phyloP scores from a whole-genome alignment of 2,329 filamentous ascomycete genomes.

The Fusarium sp. region DNA sequence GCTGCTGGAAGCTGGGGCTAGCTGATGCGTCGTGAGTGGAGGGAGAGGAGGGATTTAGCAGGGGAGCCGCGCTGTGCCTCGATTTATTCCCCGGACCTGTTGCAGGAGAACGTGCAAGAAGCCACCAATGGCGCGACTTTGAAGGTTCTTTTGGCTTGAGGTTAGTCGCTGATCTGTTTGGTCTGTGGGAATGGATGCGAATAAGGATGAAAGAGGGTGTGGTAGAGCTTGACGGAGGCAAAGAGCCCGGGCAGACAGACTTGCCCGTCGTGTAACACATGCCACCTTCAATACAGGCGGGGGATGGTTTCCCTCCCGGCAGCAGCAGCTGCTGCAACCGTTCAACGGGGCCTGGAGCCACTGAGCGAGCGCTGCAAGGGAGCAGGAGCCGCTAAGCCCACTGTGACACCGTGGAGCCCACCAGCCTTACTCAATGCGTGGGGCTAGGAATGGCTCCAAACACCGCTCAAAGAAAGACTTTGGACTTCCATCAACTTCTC shows the following conservation, averaged over 20 bases:
- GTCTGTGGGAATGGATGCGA: neutral
- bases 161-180: neutral
- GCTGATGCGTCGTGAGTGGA: constrained; percentile 16
- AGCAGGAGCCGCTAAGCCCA: constrained; percentile 32
- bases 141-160: neutral
- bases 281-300: neutral
- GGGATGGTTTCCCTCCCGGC: constrained; percentile 8
- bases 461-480: neutral
- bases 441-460: constrained; percentile 16
- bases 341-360: neutral
- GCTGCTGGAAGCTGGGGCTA: constrained; percentile 6
- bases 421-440: constrained; percentile 30
- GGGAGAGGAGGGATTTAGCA: constrained; percentile 22
- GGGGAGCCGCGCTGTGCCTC: constrained; percentile 9
- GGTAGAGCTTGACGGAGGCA: neutral
- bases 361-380: neutral
- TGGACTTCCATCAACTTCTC: constrained; percentile 34
- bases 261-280: neutral
- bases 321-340: constrained; percentile 10
- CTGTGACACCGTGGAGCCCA: constrained; percentile 20
- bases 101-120: constrained; percentile 19
- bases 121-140: constrained; percentile 24
- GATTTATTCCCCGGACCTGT: constrained; percentile 14
- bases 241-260: neutral
- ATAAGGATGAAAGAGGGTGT: neutral